Conservation (phyloP, 192 early-diverging fungal genomes). For the Geosiphon pyriformis region DNA sequence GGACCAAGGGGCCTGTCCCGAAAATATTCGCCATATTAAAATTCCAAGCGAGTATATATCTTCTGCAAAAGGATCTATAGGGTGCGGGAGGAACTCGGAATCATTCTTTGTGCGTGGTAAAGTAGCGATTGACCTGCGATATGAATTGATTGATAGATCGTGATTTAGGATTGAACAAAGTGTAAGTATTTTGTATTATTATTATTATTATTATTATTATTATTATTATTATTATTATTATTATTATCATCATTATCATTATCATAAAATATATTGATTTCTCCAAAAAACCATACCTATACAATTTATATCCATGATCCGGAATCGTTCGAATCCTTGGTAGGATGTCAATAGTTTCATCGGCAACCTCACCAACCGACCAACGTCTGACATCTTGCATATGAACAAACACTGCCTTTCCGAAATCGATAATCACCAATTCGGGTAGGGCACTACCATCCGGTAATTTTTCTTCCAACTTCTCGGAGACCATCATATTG, state of each 20-base stretch:
- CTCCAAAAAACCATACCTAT: constrained; percentile 29
- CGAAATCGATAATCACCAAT: constrained; percentile 56
- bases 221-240: neutral
- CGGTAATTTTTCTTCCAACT: constrained; percentile 32
- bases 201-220: neutral
- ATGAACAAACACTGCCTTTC: constrained; percentile 52
- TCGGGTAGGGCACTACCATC: constrained; percentile 42
- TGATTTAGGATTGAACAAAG: no score
- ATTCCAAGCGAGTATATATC: constrained; percentile 56
- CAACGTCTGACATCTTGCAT: constrained; percentile 39
- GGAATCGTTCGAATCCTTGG: constrained; percentile 49
- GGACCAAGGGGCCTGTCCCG: constrained; percentile 54
- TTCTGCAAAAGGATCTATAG: constrained; percentile 47
- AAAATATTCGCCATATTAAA: constrained; percentile 55
- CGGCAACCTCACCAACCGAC: constrained; percentile 27
- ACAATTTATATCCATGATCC: constrained; percentile 55
- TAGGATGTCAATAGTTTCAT: constrained; percentile 40
- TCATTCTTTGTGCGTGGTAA: constrained; percentile 48
- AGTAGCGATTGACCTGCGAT: constrained; percentile 55
- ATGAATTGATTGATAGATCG: no score
- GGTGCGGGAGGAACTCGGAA: constrained; percentile 30
- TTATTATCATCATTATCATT: neutral
- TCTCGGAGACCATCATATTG: constrained; percentile 55
- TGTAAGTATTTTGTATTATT: no score
- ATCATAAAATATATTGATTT: neutral